Base-by-base conservation (phyloP, 1,284 basidiomycete species). In the Phellinidium pouzarii region DNA sequence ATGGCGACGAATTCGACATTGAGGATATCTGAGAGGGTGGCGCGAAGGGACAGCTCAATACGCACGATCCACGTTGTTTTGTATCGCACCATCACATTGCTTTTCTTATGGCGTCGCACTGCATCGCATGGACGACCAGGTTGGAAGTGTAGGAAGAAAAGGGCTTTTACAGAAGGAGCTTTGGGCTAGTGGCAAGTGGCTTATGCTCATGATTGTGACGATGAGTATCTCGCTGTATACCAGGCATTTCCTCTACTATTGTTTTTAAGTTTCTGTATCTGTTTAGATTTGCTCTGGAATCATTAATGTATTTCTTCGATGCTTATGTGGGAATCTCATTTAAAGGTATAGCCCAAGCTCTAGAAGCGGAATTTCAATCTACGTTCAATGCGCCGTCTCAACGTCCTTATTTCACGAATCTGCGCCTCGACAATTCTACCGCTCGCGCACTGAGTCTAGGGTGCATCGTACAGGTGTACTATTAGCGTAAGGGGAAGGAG, bases 11-110 rank as follows among this genome's bases (percentile, higher is more conserved):
- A 3, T 47, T 88, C 59, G 85, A 88, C 67, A 87, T 88, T 67
- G 84, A 88, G 65, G 86, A 87, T 63, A 87, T 88, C 67, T 88
- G 75, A 61, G 31, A 9, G 43, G 12, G 25, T 9, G n/a, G n/a
- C n/a, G n/a, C 26, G 3, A n/a, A 17, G 43, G 43, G 12, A 8
- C 11, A 8, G 22, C 20, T 27, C 22, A 25, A 5, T 22, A 41
- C 29, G 2, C 2, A 27, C 17, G 36, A 42, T 31, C 31, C 12
- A 17, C 26, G 31, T 23, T 40, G 36, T 23, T 12, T 26, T 37
- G 26, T 29, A 31, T 45, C 44, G 25, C 44, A n/a, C 9, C 17
- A 17, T n/a, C 19, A 25, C 14, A 11, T 36, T 19, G 45, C 45
- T 47, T 34, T 41, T 36, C 8, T 38, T n/a, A n/a, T n/a, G n/a